Conservation (phyloP, 768 basidiomycete species). For the Hygrocybe punicea region DNA sequence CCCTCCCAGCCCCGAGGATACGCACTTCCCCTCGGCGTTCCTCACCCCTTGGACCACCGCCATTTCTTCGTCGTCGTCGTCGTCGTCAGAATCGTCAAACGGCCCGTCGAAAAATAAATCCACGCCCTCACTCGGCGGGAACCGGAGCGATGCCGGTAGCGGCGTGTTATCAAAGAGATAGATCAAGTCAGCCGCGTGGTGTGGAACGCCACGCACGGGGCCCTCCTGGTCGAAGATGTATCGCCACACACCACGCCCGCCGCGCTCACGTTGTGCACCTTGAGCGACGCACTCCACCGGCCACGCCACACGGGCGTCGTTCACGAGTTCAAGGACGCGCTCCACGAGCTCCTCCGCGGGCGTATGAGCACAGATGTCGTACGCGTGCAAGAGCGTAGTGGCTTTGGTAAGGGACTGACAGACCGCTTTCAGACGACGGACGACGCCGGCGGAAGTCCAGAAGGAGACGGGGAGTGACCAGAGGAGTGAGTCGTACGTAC, state of each 20-base stretch:
- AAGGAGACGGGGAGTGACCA: slow-evolving; percentile 59
- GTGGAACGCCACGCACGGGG: slow-evolving; percentile 58
- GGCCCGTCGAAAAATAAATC: slow-evolving; percentile 34
- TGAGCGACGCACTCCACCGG: slow-evolving; percentile 64
- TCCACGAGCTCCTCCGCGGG: slow-evolving; percentile 65
- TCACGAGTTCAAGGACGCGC: slow-evolving; percentile 67
- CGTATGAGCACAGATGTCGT: slow-evolving; percentile 64
- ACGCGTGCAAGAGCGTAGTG: slow-evolving; percentile 59
- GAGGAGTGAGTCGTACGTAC: slow-evolving; percentile 57
- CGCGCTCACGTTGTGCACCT: slow-evolving; percentile 47
- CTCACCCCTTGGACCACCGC: slow-evolving; percentile 1
- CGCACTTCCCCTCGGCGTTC: slow-evolving; percentile 5
- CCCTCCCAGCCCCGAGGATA: no score
- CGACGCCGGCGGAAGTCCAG: slow-evolving; percentile 61
- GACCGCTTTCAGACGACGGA: slow-evolving; percentile 68
- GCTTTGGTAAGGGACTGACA: slow-evolving; percentile 67
- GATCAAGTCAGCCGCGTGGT: slow-evolving; percentile 69
- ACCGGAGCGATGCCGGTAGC: slow-evolving; percentile 39
- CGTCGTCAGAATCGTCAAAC: slow-evolving; percentile 26
- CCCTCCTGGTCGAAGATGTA: slow-evolving; percentile 83
- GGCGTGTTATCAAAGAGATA: slow-evolving; percentile 79
- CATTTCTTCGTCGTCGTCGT: slow-evolving; percentile 1
- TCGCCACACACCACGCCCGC: slow-evolving; percentile 66
- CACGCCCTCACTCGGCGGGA: slow-evolving; percentile 8
- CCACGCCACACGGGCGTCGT: slow-evolving; percentile 74